A percentile compares a stretch with the other conserved stretches of the same genome.
These are phyloP conservation scores for Sugiyamaella paludigena DNA, from an alignment of 1,139 yeast genomes.

Conservation along the genomic window DNA sequence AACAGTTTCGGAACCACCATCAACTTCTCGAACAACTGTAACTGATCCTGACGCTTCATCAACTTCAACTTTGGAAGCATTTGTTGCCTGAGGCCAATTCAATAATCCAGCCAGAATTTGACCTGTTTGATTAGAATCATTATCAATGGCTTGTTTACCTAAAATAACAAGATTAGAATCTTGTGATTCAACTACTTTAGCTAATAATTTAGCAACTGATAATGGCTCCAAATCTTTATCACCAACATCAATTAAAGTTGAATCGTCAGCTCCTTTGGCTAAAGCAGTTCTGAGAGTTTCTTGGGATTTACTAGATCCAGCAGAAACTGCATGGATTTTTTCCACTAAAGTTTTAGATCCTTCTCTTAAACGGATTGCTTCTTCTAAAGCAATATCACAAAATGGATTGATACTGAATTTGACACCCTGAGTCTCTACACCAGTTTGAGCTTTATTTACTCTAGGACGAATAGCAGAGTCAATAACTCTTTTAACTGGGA, in stretches of 20 bases:
- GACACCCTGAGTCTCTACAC: constrained; percentile 86
- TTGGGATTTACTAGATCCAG: constrained; percentile 84
- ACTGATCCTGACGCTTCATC: constrained; percentile 59
- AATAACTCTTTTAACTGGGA: constrained; percentile 92
- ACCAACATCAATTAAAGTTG: constrained; percentile 79
- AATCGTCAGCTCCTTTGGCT: constrained; percentile 90
- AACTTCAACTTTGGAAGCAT: constrained; percentile 82
- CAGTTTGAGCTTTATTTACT: constrained; percentile 81
- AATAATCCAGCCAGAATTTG: constrained; percentile 93
- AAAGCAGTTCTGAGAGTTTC: constrained; percentile 85
- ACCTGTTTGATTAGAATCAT: constrained; percentile 94
- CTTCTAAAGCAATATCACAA: constrained; percentile 95
- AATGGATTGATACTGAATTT: constrained; percentile 95
- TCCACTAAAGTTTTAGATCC: constrained; percentile 64
- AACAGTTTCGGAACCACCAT: constrained; percentile 89
- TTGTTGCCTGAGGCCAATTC: constrained; percentile 97
- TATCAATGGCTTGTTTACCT: constrained; percentile 97
- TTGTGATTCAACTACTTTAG: constrained; percentile 68
- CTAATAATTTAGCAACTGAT: constrained; percentile 80
- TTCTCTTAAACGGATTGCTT: constrained; percentile 77
- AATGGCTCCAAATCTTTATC: constrained; percentile 78
- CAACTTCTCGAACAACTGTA: constrained; percentile 85
- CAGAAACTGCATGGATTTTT: constrained; percentile 84
- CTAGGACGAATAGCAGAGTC: constrained; percentile 94
- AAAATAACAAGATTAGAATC: constrained; percentile 74